phyloP scores from a whole-genome alignment of 805 yeast genomes.

The Brettanomyces naardenensis region DNA sequence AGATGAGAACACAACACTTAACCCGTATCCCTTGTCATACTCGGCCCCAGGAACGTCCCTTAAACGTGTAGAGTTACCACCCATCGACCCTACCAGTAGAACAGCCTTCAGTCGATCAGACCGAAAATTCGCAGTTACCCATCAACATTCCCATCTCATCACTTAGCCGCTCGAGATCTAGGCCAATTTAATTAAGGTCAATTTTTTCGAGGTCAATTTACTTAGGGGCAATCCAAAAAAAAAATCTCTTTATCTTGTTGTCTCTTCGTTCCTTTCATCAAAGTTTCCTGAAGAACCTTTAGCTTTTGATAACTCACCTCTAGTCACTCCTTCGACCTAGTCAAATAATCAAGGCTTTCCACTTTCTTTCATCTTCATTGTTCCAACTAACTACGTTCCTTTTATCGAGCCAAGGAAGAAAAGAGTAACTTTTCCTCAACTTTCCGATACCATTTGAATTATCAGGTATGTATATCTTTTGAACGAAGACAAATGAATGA shows the following conservation, averaged over 20 bases:
- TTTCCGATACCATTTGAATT: constrained; percentile 1
- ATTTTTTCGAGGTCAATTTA: too few species aligned
- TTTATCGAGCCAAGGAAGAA: constrained; percentile 4
- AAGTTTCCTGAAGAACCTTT: background rate
- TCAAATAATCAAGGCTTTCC: background rate
- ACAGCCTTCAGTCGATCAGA: too few species aligned
- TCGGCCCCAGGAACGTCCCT: too few species aligned
- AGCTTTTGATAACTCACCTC: constrained; percentile 6
- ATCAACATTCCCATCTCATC: too few species aligned
- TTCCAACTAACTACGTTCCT: constrained; percentile 25
- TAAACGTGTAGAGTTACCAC: too few species aligned
- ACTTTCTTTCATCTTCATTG: background rate
- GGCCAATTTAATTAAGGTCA: too few species aligned
- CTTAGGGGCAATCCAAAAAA: background rate
- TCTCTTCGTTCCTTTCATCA: background rate
- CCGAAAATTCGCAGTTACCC: too few species aligned
- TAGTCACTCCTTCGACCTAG: constrained; percentile 13
- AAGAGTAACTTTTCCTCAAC: background rate
- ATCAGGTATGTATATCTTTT: background rate
- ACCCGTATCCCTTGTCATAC: too few species aligned
- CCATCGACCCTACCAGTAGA: too few species aligned
- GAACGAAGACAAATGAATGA: too few species aligned
- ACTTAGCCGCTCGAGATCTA: too few species aligned
- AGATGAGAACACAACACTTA: too few species aligned
- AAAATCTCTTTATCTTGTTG: background rate